Base-by-base conservation (phyloP, 2,329 filamentous ascomycete genomes). In the Xylariaceae sp. region DNA sequence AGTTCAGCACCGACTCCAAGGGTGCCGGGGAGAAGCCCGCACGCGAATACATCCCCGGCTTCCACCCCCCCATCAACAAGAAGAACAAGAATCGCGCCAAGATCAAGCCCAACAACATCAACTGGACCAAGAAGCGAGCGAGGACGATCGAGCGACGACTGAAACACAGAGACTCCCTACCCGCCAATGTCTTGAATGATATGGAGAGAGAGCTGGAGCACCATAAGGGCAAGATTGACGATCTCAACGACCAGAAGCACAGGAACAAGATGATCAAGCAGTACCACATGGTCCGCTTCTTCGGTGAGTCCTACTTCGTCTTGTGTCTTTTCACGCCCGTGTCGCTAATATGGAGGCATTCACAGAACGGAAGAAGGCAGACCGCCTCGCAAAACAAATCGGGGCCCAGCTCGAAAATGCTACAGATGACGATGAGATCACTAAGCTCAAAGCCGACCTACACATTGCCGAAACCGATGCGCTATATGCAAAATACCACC, bases 241-340 rank as follows among this genome's bases (percentile, higher is more conserved):
- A 80, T 54, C 75, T 78, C 42, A 72, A 80, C 51, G 75, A 77
- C 51, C 81, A 83, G 60, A 84, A 82, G 69, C 77, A 76, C 63
- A 77, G 82, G 57, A 77, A 77, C 59, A 76, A 82, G 51, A 89
- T 91, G 80, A 90, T 91, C 54, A 75, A 75, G 44, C 87, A 85
- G 66, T 94, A 90, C 61, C 88, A 92, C 66, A 91, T 89, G 80
- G 82, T 92, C 44, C 76, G 89, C 27, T 94, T 94, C 66, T 92
- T 92, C 68, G 89, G 88, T 87, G 74, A 45, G 77, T 47, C 33
- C 7, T 7, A 27, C 22, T 27, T 27, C 33, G 31, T 15, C 17
- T 5, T n/a, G 14, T 36, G n/a, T 33, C 42, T 9, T 10, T 11
- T 14, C 17, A n/a, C 39, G 12, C 18, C 14, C 35, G 15, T 33